phyloP scores from a whole-genome alignment of 441 rosid species.

The Arabidopsis hybrid region DNA sequence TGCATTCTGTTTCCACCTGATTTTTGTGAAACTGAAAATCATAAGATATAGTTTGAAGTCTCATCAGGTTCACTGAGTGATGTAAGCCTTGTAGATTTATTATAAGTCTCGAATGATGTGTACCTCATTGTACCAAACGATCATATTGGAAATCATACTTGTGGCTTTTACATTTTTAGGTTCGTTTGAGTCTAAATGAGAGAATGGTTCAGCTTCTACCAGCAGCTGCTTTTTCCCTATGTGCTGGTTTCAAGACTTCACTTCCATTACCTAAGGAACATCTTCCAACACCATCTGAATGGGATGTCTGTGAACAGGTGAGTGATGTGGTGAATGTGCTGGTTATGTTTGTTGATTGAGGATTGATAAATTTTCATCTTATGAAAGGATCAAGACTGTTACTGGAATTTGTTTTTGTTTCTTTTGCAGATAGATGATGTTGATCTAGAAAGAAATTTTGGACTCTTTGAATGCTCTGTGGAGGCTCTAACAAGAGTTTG shows the following conservation, averaged over 20 bases:
- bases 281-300: constrained; percentile 47
- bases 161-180: constrained; percentile 54
- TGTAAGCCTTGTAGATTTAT: constrained; percentile 14
- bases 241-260: constrained; percentile 75
- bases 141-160: constrained; percentile 24
- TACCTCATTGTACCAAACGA: constrained; percentile 20
- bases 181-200: constrained; percentile 61
- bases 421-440: constrained; percentile 61
- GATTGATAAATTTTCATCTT: constrained; percentile 30
- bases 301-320: constrained; percentile 55
- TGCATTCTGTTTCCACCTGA: constrained; percentile 29
- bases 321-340: constrained; percentile 61
- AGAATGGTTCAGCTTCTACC: constrained; percentile 71
- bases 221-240: constrained; percentile 82
- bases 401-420: constrained; percentile 40
- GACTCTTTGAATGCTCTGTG: constrained; percentile 79
- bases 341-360: constrained; percentile 38
- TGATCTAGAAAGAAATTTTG: constrained; percentile 55
- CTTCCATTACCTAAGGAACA: constrained; percentile 49
- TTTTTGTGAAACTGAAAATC: constrained; percentile 34
- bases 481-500: constrained; percentile 77
- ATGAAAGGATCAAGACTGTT: constrained; percentile 25
- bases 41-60: constrained; percentile 13
- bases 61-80: constrained; percentile 17
- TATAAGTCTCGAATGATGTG: constrained; percentile 20